A percentile compares a stretch with the other conserved stretches of the same genome.
phyloP scores from a whole-genome alignment of 2,329 filamentous ascomycete species.

The Fusarium musae region DNA sequence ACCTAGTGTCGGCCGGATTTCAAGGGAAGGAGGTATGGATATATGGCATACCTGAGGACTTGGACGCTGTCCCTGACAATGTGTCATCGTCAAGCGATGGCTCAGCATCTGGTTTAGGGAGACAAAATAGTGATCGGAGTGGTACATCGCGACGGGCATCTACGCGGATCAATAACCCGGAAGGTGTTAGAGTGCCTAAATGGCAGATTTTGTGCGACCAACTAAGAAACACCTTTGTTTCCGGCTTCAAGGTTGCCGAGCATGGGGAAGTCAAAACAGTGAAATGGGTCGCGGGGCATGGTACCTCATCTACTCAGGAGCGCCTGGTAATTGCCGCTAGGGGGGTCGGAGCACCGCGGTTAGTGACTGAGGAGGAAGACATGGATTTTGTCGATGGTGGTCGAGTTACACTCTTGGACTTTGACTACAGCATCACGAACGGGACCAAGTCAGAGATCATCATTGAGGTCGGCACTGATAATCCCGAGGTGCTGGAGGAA shows the following conservation, averaged over 20 bases:
- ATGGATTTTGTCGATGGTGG: slow-evolving; percentile 83
- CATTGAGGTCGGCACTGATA: slow-evolving; percentile 78
- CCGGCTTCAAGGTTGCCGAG: slow-evolving; percentile 72
- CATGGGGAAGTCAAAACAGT: slow-evolving; percentile 74
- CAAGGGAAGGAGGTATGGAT: slow-evolving; percentile 79
- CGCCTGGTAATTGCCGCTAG: slow-evolving; percentile 77
- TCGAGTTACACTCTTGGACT: slow-evolving; percentile 77
- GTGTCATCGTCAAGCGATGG: slow-evolving; percentile 34
- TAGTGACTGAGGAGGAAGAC: slow-evolving; percentile 74
- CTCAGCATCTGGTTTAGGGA: slow-evolving; percentile 43
- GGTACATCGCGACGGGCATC: slow-evolving; percentile 48
- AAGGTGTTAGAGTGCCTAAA: slow-evolving; percentile 63
- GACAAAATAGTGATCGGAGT: slow-evolving; percentile 47
- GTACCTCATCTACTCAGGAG: slow-evolving; percentile 60
- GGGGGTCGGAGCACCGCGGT: slow-evolving; percentile 69
- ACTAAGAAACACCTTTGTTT: slow-evolving; percentile 75
- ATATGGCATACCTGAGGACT: slow-evolving; percentile 79
- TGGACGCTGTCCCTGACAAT: slow-evolving; percentile 69
- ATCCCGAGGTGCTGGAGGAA: slow-evolving; percentile 77
- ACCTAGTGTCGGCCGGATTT: slow-evolving; percentile 79
- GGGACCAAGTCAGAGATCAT: slow-evolving; percentile 68
- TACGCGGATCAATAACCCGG: slow-evolving; percentile 44
- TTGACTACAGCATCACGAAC: slow-evolving; percentile 70
- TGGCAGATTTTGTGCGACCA: slow-evolving; percentile 78
- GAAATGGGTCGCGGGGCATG: slow-evolving; percentile 74